Evolutionary conservation across 108 stramenopile species (phyloP), one percentile per base, ranked within the genome.

Genomic region (Skeletonema grethae): DNA sequence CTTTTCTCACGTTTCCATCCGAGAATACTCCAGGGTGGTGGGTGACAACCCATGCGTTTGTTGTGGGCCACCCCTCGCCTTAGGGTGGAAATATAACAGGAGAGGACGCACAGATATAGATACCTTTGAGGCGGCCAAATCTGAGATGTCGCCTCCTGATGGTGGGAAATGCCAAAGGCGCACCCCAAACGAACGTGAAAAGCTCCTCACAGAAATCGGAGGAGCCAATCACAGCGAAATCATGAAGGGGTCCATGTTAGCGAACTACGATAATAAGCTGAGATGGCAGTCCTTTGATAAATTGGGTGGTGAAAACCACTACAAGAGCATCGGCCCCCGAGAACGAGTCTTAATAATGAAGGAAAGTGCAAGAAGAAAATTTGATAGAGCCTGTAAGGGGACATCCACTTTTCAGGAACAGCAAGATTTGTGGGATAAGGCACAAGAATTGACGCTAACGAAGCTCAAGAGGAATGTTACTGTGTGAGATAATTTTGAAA

Each of bases 31-130:
- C 20, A 59, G 72, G 57, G 57, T 65, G 39, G 67, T 86, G 30
- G 86, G 85, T 4, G 85, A 88, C 29, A 87, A 92, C 50, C 90
- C 90, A n/a, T 64, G 76, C 53, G 87, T 87, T 4, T 41, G 73
- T 6, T 80, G 67, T n/a, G 90, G 90, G 10, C 85, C 86, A 1
- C 88, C 88, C 7, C 28, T 92, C 0, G 66, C 79, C 10, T 55
- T 92, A 9, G 88, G 88, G 4, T 92, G 88, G 90, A 75, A 76
- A 0, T 88, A 83, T 63, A 69, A 74, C 63, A 69, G 65, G 56
- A 36, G 45, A n/a, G 80, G 68, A 16, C 20, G 57, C 5, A 48
- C 65, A 45, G 80, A 80, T 38, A 70, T 80, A 8, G 72, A 80
- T 20, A 74, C 30, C 45, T 80, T 67, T 57, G 80, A 80, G 60